phyloP scores from a whole-genome alignment of 2,329 filamentous ascomycete genomes.

The Septoria petroselini region DNA sequence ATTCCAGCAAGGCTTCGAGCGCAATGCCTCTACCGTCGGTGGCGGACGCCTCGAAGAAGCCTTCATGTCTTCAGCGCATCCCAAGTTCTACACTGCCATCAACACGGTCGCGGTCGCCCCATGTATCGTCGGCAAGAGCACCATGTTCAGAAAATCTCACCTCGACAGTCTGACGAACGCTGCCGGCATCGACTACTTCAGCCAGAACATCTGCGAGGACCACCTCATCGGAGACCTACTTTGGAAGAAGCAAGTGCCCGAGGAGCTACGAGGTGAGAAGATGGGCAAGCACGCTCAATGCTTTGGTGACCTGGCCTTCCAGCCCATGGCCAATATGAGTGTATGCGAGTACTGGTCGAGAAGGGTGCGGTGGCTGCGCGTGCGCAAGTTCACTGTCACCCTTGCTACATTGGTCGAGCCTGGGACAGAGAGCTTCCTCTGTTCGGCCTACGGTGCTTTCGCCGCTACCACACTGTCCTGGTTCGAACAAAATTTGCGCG shows the following conservation, averaged over 20 bases:
- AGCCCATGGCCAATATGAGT: slow-evolving; percentile 81
- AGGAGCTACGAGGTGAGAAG: slow-evolving; percentile 38
- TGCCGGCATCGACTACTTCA: slow-evolving; percentile 87
- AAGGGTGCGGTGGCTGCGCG: slow-evolving; percentile 83
- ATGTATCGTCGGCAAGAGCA: slow-evolving; percentile 94
- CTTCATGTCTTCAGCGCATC: slow-evolving; percentile 89
- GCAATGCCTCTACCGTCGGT: slow-evolving; percentile 42
- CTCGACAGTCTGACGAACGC: slow-evolving; percentile 67
- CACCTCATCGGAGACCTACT: slow-evolving; percentile 90
- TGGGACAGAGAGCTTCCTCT: slow-evolving; percentile 83
- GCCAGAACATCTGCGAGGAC: slow-evolving; percentile 94
- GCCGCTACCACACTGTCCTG: slow-evolving; percentile 70
- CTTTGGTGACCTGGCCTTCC: slow-evolving; percentile 81
- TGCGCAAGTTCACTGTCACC: slow-evolving; percentile 89
- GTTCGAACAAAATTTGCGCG: slow-evolving; percentile 52
- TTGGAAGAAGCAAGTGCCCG: slow-evolving; percentile 64
- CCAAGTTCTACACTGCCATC: slow-evolving; percentile 97
- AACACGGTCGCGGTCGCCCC: slow-evolving; percentile 88
- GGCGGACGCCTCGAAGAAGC: slow-evolving; percentile 89
- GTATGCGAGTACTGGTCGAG: slow-evolving; percentile 73
- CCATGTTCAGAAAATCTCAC: slow-evolving; percentile 95
- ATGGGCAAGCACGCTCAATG: slow-evolving; percentile 79
- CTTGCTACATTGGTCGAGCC: slow-evolving; percentile 88
- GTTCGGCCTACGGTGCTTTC: slow-evolving; percentile 75
- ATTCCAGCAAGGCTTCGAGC: slow-evolving; percentile 22